A percentile compares a stretch with the other conserved stretches of the same genome.
phyloP scores from a whole-genome alignment of 2,329 filamentous ascomycete genomes.

The Alternaria angustiovoidea region DNA sequence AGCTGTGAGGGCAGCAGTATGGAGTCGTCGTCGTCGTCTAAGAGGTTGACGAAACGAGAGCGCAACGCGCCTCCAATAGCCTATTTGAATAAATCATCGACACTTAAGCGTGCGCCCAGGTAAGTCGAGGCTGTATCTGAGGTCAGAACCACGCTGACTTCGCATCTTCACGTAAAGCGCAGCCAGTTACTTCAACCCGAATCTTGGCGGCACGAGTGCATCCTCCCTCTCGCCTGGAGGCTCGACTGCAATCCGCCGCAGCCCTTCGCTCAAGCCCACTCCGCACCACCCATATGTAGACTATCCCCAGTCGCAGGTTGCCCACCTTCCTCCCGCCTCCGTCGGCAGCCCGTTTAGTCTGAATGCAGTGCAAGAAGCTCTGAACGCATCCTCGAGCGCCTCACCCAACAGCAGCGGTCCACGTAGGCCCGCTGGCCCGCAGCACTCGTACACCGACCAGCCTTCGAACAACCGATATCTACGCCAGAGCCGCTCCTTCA shows the following conservation, averaged over 20 bases:
- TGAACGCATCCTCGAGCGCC: constrained; percentile 22
- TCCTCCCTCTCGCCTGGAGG: constrained; percentile 9
- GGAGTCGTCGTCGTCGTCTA: constrained; percentile 21
- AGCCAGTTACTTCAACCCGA: not conserved
- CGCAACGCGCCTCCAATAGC: constrained; percentile 28
- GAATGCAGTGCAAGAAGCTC: constrained; percentile 43
- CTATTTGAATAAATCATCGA: constrained; percentile 28
- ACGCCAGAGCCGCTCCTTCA: constrained; percentile 53
- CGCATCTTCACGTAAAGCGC: not conserved
- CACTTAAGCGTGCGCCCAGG: constrained; percentile 27
- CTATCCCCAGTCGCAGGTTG: constrained; percentile 7
- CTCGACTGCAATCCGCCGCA: not conserved
- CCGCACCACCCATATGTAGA: constrained; percentile 18
- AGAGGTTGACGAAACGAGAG: constrained; percentile 28
- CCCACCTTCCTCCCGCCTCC: constrained; percentile 20
- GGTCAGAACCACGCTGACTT: not conserved
- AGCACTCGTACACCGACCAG: constrained; percentile 41
- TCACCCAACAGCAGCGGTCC: constrained; percentile 16
- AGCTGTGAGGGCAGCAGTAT: constrained; percentile 15
- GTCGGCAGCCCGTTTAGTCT: constrained; percentile 51
- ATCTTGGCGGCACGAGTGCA: not conserved
- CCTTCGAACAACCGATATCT: constrained; percentile 10
- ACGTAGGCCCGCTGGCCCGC: constrained; percentile 35
- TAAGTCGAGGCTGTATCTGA: not conserved
- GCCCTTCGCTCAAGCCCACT: constrained; percentile 21